Evolutionary conservation across 1,284 basidiomycete genomes (phyloP).

Genomic region (Veloboletus limbatus): DNA sequence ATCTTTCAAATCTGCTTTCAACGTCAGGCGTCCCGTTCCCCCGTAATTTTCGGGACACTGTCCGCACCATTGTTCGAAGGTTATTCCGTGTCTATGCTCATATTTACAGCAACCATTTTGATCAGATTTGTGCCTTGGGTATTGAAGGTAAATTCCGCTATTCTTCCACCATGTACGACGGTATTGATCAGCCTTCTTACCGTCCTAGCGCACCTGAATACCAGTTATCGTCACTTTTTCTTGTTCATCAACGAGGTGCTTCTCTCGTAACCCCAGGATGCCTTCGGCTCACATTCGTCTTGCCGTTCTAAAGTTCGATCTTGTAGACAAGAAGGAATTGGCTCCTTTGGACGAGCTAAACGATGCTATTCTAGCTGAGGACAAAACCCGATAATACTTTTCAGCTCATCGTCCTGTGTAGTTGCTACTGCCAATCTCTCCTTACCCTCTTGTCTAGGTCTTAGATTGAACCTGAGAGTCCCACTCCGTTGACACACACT

Average conservation of each 20-base stretch:
- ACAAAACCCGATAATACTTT: constrained; percentile 48
- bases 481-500: background rate
- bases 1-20: background rate
- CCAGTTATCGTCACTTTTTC: constrained; percentile 98
- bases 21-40: constrained; percentile 85
- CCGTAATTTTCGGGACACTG: constrained; percentile 85
- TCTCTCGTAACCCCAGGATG: background rate
- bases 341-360: constrained; percentile 96
- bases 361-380: constrained; percentile 89
- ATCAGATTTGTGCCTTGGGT: constrained; percentile 96
- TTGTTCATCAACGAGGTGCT: constrained; percentile 93
- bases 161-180: background rate
- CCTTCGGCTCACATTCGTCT: constrained; percentile 9
- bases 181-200: constrained; percentile 1
- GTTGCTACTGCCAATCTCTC: background rate
- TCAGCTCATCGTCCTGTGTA: background rate
- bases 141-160: constrained; percentile 77
- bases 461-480: background rate
- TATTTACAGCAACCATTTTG: constrained; percentile 99
- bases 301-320: constrained; percentile 67
- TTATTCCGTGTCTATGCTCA: constrained; percentile 98
- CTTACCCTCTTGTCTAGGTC: background rate
- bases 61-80: constrained; percentile 89
- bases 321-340: constrained; percentile 97
- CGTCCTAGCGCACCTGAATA: constrained; percentile 89